These are phyloP conservation scores for Sonneratia alba DNA, from an alignment of 345 rosid species.

Conservation along the genomic window DNA sequence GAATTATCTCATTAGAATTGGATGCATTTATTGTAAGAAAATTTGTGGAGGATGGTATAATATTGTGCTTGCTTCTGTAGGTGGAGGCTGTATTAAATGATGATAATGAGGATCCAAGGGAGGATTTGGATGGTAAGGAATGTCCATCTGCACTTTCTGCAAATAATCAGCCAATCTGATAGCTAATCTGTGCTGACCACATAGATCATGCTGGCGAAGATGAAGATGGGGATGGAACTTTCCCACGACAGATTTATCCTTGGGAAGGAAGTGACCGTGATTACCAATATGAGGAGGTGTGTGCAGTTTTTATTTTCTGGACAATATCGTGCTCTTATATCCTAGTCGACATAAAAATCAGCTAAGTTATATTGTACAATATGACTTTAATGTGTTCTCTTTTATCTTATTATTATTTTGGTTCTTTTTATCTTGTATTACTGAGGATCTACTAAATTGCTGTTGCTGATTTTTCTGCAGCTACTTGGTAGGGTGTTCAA, in stretches of 20 bases:
- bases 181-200: slow-evolving; percentile 7
- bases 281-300: slow-evolving; percentile 80
- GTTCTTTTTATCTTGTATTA: background rate
- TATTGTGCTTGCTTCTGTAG: slow-evolving; percentile 24
- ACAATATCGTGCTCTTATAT: background rate
- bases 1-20: background rate
- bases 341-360: background rate
- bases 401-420: background rate
- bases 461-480: slow-evolving; percentile 26
- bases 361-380: background rate
- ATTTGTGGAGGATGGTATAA: background rate
- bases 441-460: background rate
- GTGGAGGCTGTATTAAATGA: slow-evolving; percentile 62
- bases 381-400: background rate
- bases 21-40: background rate
- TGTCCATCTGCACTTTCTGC: background rate
- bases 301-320: background rate
- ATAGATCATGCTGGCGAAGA: slow-evolving; percentile 51
- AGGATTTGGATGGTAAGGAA: slow-evolving; percentile 55
- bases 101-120: slow-evolving; percentile 50
- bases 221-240: slow-evolving; percentile 43
- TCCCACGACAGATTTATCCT: slow-evolving; percentile 43
- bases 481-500: slow-evolving; percentile 82
- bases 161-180: background rate
- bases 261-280: slow-evolving; percentile 97